phyloP scores from a whole-genome alignment of 495 filamentous ascomycete species.

The Immersiella caudata region DNA sequence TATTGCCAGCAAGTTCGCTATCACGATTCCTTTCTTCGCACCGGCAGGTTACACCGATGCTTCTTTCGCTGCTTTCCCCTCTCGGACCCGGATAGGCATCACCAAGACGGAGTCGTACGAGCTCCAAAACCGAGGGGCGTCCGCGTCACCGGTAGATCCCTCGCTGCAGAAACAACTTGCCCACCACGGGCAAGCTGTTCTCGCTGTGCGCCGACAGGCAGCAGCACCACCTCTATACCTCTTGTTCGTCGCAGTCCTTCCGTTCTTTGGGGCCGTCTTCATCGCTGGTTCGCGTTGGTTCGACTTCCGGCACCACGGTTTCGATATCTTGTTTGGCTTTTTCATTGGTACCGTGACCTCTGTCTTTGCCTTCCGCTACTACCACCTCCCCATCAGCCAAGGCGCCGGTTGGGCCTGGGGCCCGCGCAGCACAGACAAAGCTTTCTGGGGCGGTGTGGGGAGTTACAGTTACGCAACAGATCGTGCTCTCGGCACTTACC shows the following conservation, averaged over 20 bases:
- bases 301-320: slow-evolving; percentile 86
- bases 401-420: slow-evolving; percentile 64
- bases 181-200: slow-evolving; percentile 49
- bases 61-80: slow-evolving; percentile 53
- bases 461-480: slow-evolving; percentile 53
- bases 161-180: slow-evolving; percentile 40
- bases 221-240: slow-evolving; percentile 73
- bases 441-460: slow-evolving; percentile 65
- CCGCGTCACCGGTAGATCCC: slow-evolving; percentile 32
- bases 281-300: slow-evolving; percentile 65
- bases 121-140: slow-evolving; percentile 26
- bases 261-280: slow-evolving; percentile 58
- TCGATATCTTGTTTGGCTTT: slow-evolving; percentile 82
- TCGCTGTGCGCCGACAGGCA: slow-evolving; percentile 60
- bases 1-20: slow-evolving; percentile 63
- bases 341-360: slow-evolving; percentile 59
- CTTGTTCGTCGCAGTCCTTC: slow-evolving; percentile 66
- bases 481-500: slow-evolving; percentile 39
- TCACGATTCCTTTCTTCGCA: slow-evolving; percentile 61
- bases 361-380: slow-evolving; percentile 57
- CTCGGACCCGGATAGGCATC: slow-evolving; percentile 38
- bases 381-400: slow-evolving; percentile 65
- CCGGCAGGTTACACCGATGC: slow-evolving; percentile 39
- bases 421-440: slow-evolving; percentile 53
- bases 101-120: slow-evolving; percentile 36